Conservation (phyloP, 441 rosid genomes). For the Aleurites moluccanus region DNA sequence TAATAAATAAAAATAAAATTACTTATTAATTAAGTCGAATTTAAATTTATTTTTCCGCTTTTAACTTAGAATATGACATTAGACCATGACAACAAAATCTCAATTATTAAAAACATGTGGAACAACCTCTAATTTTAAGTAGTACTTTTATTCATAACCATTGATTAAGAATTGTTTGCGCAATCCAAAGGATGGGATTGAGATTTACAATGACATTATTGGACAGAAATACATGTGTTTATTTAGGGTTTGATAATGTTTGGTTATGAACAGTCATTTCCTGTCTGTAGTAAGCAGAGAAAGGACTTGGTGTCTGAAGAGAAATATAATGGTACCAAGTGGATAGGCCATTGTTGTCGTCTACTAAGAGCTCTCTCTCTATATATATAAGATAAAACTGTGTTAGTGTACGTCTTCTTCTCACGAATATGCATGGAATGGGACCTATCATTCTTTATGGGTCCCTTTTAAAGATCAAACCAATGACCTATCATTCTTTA, state of each 20-base stretch:
- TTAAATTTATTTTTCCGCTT: neutral
- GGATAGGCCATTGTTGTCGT: conserved; percentile 32
- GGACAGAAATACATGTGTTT: conserved; percentile 29
- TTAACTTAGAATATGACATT: neutral
- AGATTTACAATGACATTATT: conserved; percentile 3
- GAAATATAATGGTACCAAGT: conserved; percentile 45
- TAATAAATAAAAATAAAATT: too few relatives aligned
- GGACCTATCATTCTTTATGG: conserved; percentile 27
- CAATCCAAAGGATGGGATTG: conserved; percentile 17
- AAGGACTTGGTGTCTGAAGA: conserved; percentile 40
- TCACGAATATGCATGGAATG: conserved; percentile 26
- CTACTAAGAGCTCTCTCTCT: too few relatives aligned
- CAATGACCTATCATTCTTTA: too few relatives aligned
- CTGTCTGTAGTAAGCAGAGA: conserved; percentile 28
- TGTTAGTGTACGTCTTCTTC: conserved; percentile 25
- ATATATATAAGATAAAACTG: conserved; percentile 7
- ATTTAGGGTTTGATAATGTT: conserved; percentile 18
- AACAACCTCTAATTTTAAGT: neutral
- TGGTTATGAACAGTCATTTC: conserved; percentile 30
- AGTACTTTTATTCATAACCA: neutral
- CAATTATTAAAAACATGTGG: conserved; percentile 29
- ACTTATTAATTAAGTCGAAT: too few relatives aligned
- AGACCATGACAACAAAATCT: neutral
- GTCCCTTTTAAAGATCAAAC: conserved; percentile 14
- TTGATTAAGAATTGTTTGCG: neutral